A percentile compares a stretch with the other conserved stretches of the same genome.
Evolutionary conservation across 202 grass and related monocot species (phyloP).

Genomic region (Eragrostis tef): DNA sequence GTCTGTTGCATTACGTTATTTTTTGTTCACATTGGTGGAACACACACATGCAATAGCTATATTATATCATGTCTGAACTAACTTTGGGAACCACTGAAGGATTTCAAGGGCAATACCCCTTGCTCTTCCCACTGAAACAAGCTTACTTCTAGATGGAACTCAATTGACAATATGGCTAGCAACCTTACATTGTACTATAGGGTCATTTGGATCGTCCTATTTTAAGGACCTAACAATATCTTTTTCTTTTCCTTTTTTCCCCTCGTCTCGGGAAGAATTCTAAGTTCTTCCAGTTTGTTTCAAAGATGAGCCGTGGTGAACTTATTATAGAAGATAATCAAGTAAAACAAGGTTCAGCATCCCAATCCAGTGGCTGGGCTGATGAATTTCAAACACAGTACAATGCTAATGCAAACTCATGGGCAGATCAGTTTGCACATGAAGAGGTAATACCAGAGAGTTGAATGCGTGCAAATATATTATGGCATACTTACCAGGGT

Average conservation of each 20-base stretch:
- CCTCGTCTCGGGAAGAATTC: conserved; percentile 70
- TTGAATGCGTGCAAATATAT: conserved; percentile 39
- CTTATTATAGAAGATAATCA: conserved; percentile 98
- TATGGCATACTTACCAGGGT: conserved; percentile 20
- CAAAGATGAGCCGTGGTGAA: conserved; percentile 98
- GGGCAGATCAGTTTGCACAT: conserved; percentile 86
- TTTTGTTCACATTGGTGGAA: conserved; percentile 14
- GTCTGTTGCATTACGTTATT: conserved; percentile 4
- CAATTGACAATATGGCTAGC: conserved; percentile 12
- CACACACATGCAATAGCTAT: not conserved
- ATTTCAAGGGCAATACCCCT: too few relatives aligned
- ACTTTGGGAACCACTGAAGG: too few relatives aligned
- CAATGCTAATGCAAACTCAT: conserved; percentile 75
- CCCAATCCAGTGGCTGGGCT: conserved; percentile 78
- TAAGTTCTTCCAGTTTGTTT: conserved; percentile 98
- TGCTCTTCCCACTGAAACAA: too few relatives aligned
- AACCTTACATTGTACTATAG: conserved; percentile 35
- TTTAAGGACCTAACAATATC: conserved; percentile 49
- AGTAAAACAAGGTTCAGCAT: conserved; percentile 85
- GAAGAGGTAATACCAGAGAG: conserved; percentile 70
- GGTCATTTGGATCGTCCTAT: conserved; percentile 35
- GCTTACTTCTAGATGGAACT: conserved; percentile 32
- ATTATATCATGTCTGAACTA: conserved; percentile 9
- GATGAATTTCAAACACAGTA: conserved; percentile 91
- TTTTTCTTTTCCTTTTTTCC: conserved; percentile 16